Conservation (phyloP, 208 protist species). For the Wallacemonas collosoma region DNA sequence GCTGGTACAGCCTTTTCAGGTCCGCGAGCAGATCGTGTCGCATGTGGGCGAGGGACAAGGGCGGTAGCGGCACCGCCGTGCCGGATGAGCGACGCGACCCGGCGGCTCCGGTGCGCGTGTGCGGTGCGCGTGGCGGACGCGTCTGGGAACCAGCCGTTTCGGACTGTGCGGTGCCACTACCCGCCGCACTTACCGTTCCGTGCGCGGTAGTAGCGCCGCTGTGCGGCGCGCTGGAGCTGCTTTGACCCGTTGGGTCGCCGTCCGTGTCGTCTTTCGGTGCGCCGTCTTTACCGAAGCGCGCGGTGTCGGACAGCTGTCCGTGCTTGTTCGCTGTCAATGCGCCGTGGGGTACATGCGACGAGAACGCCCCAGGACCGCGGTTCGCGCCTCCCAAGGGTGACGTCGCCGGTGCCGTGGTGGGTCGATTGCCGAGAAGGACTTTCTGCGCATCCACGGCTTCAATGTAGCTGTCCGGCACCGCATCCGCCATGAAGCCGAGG, state of each 20-base stretch:
- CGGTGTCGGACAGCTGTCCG: too few species aligned
- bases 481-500: constrained; percentile 80
- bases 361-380: neutral
- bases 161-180: too few species aligned
- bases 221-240: neutral
- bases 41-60: constrained; percentile 27
- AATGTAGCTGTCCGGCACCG: constrained; percentile 32
- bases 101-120: neutral
- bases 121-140: neutral
- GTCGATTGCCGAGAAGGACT: neutral
- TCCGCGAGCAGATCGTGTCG: constrained; percentile 55
- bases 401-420: constrained; percentile 22
- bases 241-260: too few species aligned
- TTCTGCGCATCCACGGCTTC: constrained; percentile 12
- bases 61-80: neutral
- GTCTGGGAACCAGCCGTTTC: neutral
- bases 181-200: too few species aligned
- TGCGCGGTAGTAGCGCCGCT: neutral
- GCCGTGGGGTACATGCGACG: neutral
- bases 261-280: too few species aligned
- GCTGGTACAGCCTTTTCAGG: constrained; percentile 56
- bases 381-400: neutral
- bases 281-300: too few species aligned
- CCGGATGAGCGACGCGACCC: neutral
- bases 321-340: too few species aligned